Evolutionary conservation across 2,329 filamentous ascomycete species (phyloP).

Genomic region (Alternaria conjuncta): DNA sequence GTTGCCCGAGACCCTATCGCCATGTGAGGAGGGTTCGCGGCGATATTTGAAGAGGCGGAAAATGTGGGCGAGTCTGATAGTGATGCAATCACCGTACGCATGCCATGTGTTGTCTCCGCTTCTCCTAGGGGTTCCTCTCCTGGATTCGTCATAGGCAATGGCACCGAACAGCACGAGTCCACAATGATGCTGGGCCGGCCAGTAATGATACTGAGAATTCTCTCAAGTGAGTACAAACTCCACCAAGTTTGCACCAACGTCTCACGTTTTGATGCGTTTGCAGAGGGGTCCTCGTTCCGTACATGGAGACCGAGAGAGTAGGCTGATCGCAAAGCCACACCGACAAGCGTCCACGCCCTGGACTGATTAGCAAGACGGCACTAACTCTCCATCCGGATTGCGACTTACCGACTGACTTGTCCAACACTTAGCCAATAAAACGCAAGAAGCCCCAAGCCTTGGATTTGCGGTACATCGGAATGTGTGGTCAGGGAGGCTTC

Average conservation of each 20-base stretch:
- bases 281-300: conserved; percentile 43
- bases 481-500: conserved; percentile 37
- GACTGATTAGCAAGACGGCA: conserved; percentile 6
- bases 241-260: conserved; percentile 51
- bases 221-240: conserved; percentile 50
- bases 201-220: conserved; percentile 48
- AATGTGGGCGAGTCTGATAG: neutral
- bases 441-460: conserved; percentile 46
- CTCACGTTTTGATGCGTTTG: conserved; percentile 41
- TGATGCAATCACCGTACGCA: conserved; percentile 10
- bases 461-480: conserved; percentile 49
- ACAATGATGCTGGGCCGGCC: conserved; percentile 50
- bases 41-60: conserved; percentile 3
- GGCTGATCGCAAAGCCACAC: conserved; percentile 47
- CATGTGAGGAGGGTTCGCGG: conserved; percentile 5
- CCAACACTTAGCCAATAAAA: conserved; percentile 51
- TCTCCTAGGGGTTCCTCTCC: conserved; percentile 27
- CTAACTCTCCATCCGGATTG: neutral
- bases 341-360: conserved; percentile 49
- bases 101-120: conserved; percentile 9
- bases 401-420: conserved; percentile 50
- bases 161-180: conserved; percentile 44
- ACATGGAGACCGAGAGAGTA: conserved; percentile 50
- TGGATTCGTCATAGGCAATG: conserved; percentile 36
- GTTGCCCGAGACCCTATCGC: neutral